phyloP scores from a whole-genome alignment of 1,139 yeast genomes.

The Lodderomyces elongisporus region DNA sequence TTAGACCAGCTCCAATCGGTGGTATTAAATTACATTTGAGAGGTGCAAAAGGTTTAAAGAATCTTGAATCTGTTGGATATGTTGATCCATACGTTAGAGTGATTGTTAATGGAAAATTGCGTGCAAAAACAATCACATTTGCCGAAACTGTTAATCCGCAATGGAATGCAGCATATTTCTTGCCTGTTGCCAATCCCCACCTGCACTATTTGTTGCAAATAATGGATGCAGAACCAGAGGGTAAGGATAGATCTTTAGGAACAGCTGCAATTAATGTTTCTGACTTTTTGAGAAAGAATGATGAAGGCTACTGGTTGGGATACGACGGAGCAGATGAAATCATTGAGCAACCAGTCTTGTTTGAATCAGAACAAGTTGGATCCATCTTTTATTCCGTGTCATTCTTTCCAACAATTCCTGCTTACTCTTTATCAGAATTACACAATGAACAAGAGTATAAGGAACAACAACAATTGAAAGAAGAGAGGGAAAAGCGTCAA shows the following conservation, averaged over 20 bases:
- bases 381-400: conserved; percentile 52
- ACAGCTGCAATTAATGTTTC: conserved; percentile 46
- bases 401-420: conserved; percentile 60
- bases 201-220: conserved; percentile 55
- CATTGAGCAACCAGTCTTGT: conserved; percentile 42
- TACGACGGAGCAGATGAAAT: conserved; percentile 49
- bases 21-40: conserved; percentile 56
- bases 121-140: conserved; percentile 51
- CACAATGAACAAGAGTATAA: conserved; percentile 33
- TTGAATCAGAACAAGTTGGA: conserved; percentile 45
- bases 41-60: conserved; percentile 50
- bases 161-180: conserved; percentile 53
- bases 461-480: conserved; percentile 22
- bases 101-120: conserved; percentile 51
- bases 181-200: conserved; percentile 59
- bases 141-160: conserved; percentile 53
- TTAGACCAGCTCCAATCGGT: conserved; percentile 58
- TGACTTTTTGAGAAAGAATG: conserved; percentile 46
- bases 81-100: conserved; percentile 70
- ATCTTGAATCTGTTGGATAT: conserved; percentile 61
- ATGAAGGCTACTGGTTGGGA: conserved; percentile 42
- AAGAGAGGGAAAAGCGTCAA: conserved; percentile 33
- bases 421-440: conserved; percentile 54
- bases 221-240: conserved; percentile 62
- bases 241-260: conserved; percentile 63